Evolutionary conservation across 441 rosid genomes (phyloP), one percentile per base, ranked within the genome.

Genomic region (Adansonia rubrostipa): DNA sequence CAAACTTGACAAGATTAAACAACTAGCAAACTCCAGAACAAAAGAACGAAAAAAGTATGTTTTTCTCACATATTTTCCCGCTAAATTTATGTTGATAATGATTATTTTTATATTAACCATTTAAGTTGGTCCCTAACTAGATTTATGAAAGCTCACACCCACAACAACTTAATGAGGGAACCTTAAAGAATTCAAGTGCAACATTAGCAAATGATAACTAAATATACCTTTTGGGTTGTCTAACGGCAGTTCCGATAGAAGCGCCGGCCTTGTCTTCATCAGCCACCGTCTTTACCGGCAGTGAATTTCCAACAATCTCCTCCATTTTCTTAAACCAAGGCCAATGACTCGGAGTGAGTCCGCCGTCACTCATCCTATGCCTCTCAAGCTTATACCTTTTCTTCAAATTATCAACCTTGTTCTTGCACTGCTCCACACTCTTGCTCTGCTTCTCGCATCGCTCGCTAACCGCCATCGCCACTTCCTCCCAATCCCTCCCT

Each of bases 401-500:
- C 88, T 93, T 93, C 76, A 95, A 50, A 50, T 92, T 93, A 62
- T 95, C 98, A 6, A 95, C 90, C 88, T 95, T 93, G 84, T 95
- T 93, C 84, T 95, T 95, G 77, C 99, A 95, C 91, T 93, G 98
- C 87, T 95, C 98, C 79, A 95, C 97, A 78, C 90, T 93, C 90
- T 93, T 93, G 71, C 78, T 81, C 65, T 80, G 85, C 85, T 85
- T 89, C 51, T 85, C 87, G 65, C 90, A 85, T 81, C 97, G 77
- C 84, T 89, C 95, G 48, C 90, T 91, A 79, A 95, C 96, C 1
- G 86, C 71, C 58, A 86, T 82, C 51, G 98, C 99, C 77, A 93
- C 97, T 75, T 91, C 97, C 87, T 95, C 98, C 99, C 98, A 95
- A 61, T 95, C 99, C 64, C 95, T 89, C 47, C 98, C 99, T 36